Conservation (phyloP, 83 land plant genomes). For the Diphasiastrum complanatum region DNA sequence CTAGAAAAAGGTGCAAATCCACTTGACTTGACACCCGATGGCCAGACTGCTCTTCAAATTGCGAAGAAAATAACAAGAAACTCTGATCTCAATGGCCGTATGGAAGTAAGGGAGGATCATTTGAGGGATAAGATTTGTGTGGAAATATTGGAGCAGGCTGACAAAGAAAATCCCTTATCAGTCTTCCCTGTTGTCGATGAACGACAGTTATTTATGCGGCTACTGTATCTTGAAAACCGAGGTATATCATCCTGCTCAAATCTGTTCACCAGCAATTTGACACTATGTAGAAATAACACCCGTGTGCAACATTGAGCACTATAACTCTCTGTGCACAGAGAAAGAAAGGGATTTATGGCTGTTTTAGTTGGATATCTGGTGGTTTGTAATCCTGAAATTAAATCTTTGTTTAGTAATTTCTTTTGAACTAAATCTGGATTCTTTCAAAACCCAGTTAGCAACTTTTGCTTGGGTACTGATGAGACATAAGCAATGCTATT, state of each 20-base stretch:
- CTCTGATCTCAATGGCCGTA: constrained; percentile 24
- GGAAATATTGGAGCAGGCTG: constrained; percentile 63
- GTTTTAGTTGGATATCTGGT: too few species aligned
- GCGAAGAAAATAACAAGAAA: constrained; percentile 52
- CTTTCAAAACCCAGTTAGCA: too few species aligned
- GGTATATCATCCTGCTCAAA: constrained; percentile 36
- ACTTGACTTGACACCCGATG: constrained; percentile 58
- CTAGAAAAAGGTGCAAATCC: constrained; percentile 66
- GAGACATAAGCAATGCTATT: too few species aligned
- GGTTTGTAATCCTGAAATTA: too few species aligned
- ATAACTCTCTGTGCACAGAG: too few species aligned
- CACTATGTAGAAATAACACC: too few species aligned
- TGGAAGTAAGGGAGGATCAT: constrained; percentile 40
- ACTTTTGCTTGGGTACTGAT: too few species aligned
- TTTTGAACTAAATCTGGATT: too few species aligned
- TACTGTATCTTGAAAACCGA: constrained; percentile 74
- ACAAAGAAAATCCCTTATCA: constrained; percentile 27
- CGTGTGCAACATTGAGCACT: too few species aligned
- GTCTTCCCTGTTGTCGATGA: constrained; percentile 36
- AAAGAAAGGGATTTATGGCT: too few species aligned
- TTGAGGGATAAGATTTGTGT: constrained; percentile 64
- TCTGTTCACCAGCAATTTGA: too few species aligned
- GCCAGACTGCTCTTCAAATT: constrained; percentile 55
- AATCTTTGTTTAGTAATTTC: too few species aligned
- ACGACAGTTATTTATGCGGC: constrained; percentile 42